These are phyloP conservation scores for Spizellomyces punctatus DNA, from an alignment of 192 early-diverging fungal species.

Conservation along the genomic window DNA sequence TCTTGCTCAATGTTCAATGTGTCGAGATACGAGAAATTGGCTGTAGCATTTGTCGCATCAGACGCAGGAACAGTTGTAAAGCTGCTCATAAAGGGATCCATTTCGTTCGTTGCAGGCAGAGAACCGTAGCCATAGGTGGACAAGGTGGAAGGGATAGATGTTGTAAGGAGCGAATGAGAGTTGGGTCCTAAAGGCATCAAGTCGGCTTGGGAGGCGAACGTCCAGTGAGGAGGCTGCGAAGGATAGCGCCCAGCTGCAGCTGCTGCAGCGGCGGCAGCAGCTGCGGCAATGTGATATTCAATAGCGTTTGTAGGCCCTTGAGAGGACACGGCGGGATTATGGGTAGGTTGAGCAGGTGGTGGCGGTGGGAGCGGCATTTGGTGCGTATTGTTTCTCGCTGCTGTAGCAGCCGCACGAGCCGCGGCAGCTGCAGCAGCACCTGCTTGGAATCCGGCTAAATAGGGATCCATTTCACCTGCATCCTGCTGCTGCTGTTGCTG, in stretches of 20 bases:
- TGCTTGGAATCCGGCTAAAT: conserved; percentile 31
- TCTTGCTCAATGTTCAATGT: conserved; percentile 18
- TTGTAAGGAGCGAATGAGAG: background rate
- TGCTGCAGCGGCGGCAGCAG: conserved; percentile 16
- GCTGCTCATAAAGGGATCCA: conserved; percentile 16
- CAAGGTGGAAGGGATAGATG: background rate
- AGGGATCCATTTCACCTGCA: conserved; percentile 20
- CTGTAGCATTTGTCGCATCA: background rate
- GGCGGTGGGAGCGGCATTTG: background rate
- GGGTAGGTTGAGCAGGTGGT: background rate
- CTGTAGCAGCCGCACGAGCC: conserved; percentile 7
- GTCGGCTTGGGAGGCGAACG: background rate
- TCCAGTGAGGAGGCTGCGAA: background rate
- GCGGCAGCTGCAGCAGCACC: conserved; percentile 24
- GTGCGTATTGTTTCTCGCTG: conserved; percentile 1
- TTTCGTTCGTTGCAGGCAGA: background rate
- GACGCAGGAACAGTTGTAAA: conserved; percentile 19
- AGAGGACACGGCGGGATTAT: too few relatives aligned
- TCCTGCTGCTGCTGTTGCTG: background rate
- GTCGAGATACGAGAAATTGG: conserved; percentile 24
- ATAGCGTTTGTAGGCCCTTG: conserved; percentile 3
- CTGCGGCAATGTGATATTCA: conserved; percentile 16
- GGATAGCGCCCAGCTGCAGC: conserved; percentile 3
- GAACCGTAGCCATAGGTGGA: background rate
- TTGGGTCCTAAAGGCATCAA: background rate